Percentiles rank a stretch among this genome's conserved stretches.
Conservation (phyloP, 106 monocot genomes). For the Xerophyta viscosa region DNA sequence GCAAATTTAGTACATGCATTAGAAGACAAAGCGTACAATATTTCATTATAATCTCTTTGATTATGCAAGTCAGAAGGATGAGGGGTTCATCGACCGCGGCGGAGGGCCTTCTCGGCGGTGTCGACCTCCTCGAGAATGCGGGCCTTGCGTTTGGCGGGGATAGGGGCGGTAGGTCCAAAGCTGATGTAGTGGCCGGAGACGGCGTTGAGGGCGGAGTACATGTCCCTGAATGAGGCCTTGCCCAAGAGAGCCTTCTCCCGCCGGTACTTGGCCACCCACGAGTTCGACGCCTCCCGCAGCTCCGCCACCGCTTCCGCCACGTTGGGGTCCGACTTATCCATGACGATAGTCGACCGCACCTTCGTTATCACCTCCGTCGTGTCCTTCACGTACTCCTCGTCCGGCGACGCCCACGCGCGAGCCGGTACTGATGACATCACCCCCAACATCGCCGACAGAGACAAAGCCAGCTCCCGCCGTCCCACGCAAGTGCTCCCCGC, state of each 20-base stretch:
- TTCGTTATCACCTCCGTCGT: constrained; percentile 75
- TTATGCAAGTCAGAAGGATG: too few relatives aligned
- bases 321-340: constrained; percentile 63
- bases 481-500: constrained; percentile 11
- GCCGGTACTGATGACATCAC: neutral
- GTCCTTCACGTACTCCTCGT: constrained; percentile 91
- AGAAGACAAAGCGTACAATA: too few relatives aligned
- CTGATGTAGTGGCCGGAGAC: constrained; percentile 96
- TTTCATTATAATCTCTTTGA: too few relatives aligned
- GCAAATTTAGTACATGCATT: too few relatives aligned
- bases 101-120: constrained; percentile 92
- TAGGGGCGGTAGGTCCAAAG: constrained; percentile 91
- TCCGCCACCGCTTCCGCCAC: constrained; percentile 68
- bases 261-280: constrained; percentile 93
- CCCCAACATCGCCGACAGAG: constrained; percentile 1
- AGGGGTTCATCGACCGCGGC: too few relatives aligned
- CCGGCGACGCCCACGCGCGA: constrained; percentile 16
- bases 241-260: constrained; percentile 82
- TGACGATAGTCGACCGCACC: constrained; percentile 49
- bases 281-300: constrained; percentile 72
- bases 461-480: constrained; percentile 24
- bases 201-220: constrained; percentile 95
- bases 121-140: constrained; percentile 90
- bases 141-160: constrained; percentile 80
- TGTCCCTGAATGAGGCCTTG: constrained; percentile 73